These are phyloP conservation scores for Cladosporium sp. DNA, from an alignment of 2,329 filamentous ascomycete species.

Conservation along the genomic window DNA sequence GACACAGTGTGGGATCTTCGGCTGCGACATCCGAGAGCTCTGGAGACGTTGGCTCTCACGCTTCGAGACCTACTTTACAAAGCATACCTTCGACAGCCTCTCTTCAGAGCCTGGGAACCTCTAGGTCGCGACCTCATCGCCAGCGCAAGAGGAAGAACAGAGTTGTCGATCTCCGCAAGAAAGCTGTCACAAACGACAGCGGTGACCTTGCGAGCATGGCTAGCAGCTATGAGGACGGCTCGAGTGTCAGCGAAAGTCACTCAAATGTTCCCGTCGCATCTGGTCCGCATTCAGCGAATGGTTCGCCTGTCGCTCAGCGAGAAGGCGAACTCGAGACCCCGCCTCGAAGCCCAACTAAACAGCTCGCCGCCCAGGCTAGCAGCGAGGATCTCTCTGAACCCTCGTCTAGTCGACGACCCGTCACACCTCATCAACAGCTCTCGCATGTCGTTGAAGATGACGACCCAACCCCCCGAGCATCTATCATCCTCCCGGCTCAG, in stretches of 20 bases:
- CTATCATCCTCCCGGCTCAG: neutral
- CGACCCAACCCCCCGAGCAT: conserved; percentile 15
- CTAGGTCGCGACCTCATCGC: conserved; percentile 54
- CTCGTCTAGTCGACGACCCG: conserved; percentile 13
- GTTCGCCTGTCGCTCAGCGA: conserved; percentile 18
- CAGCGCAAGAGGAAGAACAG: conserved; percentile 77
- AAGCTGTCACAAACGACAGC: conserved; percentile 43
- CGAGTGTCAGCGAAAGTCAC: conserved; percentile 34
- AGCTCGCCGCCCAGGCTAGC: conserved; percentile 28
- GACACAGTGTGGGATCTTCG: conserved; percentile 47
- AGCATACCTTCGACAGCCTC: conserved; percentile 55
- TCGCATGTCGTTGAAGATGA: conserved; percentile 5
- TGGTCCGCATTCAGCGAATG: conserved; percentile 51
- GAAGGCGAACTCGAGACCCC: conserved; percentile 44
- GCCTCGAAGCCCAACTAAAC: conserved; percentile 43
- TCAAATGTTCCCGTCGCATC: conserved; percentile 50
- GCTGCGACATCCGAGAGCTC: conserved; percentile 55
- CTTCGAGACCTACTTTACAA: conserved; percentile 64
- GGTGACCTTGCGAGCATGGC: conserved; percentile 46
- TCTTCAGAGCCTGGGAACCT: conserved; percentile 53
- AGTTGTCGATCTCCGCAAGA: conserved; percentile 73
- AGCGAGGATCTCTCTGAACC: neutral
- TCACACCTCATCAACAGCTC: conserved; percentile 16
- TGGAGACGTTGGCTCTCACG: conserved; percentile 57
- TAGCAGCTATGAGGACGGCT: conserved; percentile 38